Evolutionary conservation across 805 yeast species (phyloP), one percentile per base, ranked within the genome.

Genomic region (Yarrowia sp.): DNA sequence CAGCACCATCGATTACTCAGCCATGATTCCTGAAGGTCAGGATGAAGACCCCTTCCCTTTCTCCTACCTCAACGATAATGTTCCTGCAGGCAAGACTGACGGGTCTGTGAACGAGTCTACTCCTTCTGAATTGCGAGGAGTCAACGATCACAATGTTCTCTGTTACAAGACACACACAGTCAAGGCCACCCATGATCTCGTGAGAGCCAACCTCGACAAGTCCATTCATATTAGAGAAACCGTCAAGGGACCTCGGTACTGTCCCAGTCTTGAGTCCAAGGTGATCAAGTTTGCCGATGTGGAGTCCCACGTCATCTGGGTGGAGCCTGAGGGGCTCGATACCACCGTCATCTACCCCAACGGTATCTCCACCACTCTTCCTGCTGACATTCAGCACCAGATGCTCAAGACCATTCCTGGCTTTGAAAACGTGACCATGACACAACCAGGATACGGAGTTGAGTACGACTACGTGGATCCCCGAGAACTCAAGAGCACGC

Each of bases 371-470:
- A 89, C 93, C 73, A 92, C 99, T 0, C 90, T 95, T 96, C 99
- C 99, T 0, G 95, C 86, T 43, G 98, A 94, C 30, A 88, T 93
- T 38, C 99, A 95, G 77, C 83, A 83, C 24, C 81, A 85, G 70
- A 84, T 93, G 83, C 84, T 95, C 67, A 81, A 83, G 69, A 79
- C 91, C 80, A 90, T 95, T 70, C 90, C 92, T 4, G 99, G 99
- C 0, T 84, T 96, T 61, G 97, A 91, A 73, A 86, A 90, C 71
- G 97, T 90, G 0, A 81, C 79, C n/a, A 91, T 95, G 90, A 75
- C 89, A 13, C 97, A 93, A 75, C 97, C 98, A 0, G 99, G 98
- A 0, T 95, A 95, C 75, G 99, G 99, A n/a, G 99, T 95, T 1
- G 99, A 95, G 77, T 95, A 95, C 75, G 99, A 95, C 74, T 95